Evolutionary conservation across 1,139 yeast genomes (phyloP).

Genomic region (Scheffersomyces titani): DNA sequence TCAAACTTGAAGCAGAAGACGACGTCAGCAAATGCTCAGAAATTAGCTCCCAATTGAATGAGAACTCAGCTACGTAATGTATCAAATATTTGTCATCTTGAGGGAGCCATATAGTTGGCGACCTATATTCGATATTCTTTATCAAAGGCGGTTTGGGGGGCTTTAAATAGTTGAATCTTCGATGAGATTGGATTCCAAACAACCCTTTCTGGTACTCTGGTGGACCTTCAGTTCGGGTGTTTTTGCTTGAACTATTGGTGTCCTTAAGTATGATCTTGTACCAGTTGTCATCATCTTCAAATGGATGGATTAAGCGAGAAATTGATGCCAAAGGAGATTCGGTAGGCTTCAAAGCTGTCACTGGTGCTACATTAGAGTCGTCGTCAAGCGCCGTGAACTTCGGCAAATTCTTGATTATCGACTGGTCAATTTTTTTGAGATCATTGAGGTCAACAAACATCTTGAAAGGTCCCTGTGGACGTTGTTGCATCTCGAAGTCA

Average conservation of each 20-base stretch:
- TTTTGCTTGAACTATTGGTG: slow-evolving; percentile 21
- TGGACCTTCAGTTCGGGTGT: slow-evolving; percentile 17
- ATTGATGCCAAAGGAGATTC: slow-evolving; percentile 48
- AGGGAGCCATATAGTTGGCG: slow-evolving; percentile 95
- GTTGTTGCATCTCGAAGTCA: neutral
- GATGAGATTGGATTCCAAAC: slow-evolving; percentile 59
- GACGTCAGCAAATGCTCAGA: slow-evolving; percentile 70
- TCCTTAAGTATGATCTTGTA: slow-evolving; percentile 61
- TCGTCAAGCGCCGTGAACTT: slow-evolving; percentile 53
- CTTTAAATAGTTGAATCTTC: slow-evolving; percentile 61
- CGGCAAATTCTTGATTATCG: slow-evolving; percentile 57
- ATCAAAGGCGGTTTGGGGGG: slow-evolving; percentile 91
- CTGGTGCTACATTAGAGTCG: slow-evolving; percentile 13
- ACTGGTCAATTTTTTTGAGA: slow-evolving; percentile 54
- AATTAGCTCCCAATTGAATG: slow-evolving; percentile 91
- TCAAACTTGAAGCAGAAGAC: slow-evolving; percentile 55
- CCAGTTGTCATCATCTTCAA: slow-evolving; percentile 65
- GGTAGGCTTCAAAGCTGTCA: slow-evolving; percentile 15
- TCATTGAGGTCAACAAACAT: slow-evolving; percentile 52
- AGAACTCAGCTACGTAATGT: slow-evolving; percentile 80
- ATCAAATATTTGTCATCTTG: slow-evolving; percentile 84
- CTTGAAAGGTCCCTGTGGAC: slow-evolving; percentile 51
- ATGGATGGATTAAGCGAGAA: slow-evolving; percentile 62
- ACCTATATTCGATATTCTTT: slow-evolving; percentile 73
- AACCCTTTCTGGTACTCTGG: slow-evolving; percentile 57